Evolutionary conservation across 805 yeast species (phyloP), one percentile per base, ranked within the genome.

Genomic region (Suhomyces faveliae): DNA sequence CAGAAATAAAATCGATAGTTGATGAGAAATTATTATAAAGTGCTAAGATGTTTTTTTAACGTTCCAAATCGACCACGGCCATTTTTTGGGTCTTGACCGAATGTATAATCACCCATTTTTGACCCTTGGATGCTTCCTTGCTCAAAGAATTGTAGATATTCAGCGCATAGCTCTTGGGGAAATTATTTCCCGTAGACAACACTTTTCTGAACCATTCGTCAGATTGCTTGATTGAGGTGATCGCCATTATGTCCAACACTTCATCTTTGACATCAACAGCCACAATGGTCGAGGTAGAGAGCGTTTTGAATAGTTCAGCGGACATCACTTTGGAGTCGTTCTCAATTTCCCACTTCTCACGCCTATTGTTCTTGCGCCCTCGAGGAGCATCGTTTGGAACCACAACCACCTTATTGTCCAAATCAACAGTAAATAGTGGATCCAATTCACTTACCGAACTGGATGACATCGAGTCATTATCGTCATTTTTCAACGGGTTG

Each of bases 201-300:
- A 92, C 89, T 55, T 87, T 86, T 57, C 95, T 78, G 45, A 85
- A 70, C 89, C 89, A 84, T 74, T 88, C 92, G 51, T 89, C 96
- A 43, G 81, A 84, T 52, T 81, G 89, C 23, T 76, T 73, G n/a
- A 89, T 66, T 0, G 95, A 85, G 0, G 91, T 85, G 2, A 85
- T 78, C 11, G 87, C 76, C 35, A 92, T 87, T 78, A 90, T 87
- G 43, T 90, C 92, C 51, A 94, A 64, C 2, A 89, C 87, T 51
- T 90, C 97, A 56, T 89, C 96, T 51, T 85, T 77, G 3, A 80
- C 82, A 61, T 92, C 98, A 27, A 92, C 80, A 0, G 86, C 79
- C 41, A 90, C 74, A 0, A 92, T 79, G 0, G 97, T 92, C 0
- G 94, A 84, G 19, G 70, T 66, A 0, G 84, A 73, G 35, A 92